Conservation (phyloP, 331 rosid genomes). For the Quercus tomentella region DNA sequence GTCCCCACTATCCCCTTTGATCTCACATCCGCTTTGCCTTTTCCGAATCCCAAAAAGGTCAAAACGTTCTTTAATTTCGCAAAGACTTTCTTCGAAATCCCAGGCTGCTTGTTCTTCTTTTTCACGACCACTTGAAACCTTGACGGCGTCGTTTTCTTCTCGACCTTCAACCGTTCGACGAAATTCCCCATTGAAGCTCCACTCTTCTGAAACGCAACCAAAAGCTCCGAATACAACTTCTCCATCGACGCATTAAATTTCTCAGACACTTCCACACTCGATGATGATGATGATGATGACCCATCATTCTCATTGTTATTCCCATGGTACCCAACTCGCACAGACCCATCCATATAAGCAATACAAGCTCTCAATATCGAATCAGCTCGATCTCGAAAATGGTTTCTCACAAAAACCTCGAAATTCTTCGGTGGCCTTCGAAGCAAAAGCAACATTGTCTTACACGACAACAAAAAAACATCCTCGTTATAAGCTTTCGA, state of each 20-base stretch:
- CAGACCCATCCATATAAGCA: constrained; percentile 34
- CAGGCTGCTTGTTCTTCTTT: background rate
- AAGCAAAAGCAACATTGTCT: constrained; percentile 2
- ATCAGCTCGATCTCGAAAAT: constrained; percentile 23
- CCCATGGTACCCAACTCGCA: constrained; percentile 24
- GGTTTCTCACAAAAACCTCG: constrained; percentile 14
- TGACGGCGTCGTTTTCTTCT: background rate
- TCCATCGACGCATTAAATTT: constrained; percentile 16
- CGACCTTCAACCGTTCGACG: constrained; percentile 7
- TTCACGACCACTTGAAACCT: background rate
- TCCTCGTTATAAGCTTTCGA: constrained; percentile 33
- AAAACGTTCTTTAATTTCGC: background rate
- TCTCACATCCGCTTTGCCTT: background rate
- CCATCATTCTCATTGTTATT: background rate
- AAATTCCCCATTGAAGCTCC: constrained; percentile 20
- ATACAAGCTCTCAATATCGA: constrained; percentile 33
- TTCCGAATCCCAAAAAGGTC: constrained; percentile 4
- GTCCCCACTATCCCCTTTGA: background rate
- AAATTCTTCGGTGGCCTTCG: constrained; percentile 35
- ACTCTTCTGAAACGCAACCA: background rate
- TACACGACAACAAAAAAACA: constrained; percentile 27
- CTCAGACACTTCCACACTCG: background rate
- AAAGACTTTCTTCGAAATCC: constrained; percentile 12
- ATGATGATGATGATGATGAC: background rate
- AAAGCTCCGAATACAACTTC: constrained; percentile 22